Evolutionary conservation across 148 eudicot genomes (phyloP).

Genomic region (Nepenthes mirabilis): DNA sequence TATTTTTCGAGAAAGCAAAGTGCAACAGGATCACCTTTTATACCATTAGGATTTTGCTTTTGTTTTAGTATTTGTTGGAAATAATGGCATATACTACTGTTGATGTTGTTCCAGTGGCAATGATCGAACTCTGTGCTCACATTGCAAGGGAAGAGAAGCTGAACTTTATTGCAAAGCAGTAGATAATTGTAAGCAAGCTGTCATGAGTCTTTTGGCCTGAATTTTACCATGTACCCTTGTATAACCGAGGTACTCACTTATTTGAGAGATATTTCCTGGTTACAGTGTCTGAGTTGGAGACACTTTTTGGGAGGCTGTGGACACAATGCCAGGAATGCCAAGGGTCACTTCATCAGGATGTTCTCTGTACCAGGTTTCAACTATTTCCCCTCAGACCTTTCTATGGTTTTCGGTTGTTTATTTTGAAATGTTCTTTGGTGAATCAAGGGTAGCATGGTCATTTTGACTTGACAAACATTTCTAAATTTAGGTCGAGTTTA

Average conservation of each 20-base stretch:
- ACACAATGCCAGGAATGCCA: conserved; percentile 99
- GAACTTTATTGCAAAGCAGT: conserved; percentile 92
- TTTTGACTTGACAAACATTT: too few relatives aligned
- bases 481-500: too few relatives aligned
- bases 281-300: conserved; percentile 87
- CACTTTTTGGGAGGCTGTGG: conserved; percentile 91
- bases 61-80: too few relatives aligned
- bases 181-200: conserved; percentile 42
- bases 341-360: conserved; percentile 99
- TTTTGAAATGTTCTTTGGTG: not conserved
- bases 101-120: conserved; percentile 37
- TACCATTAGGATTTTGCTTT: too few relatives aligned
- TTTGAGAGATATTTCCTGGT: conserved; percentile 3
- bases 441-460: not conserved
- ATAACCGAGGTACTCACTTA: conserved; percentile 1
- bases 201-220: not conserved
- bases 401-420: not conserved
- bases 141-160: conserved; percentile 98
- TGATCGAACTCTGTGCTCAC: conserved; percentile 70
- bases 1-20: too few relatives aligned
- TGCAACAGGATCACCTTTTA: too few relatives aligned
- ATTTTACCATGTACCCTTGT: not conserved
- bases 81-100: not conserved
- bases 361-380: conserved; percentile 82
- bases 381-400: conserved; percentile 1